phyloP scores from a whole-genome alignment of 1,284 basidiomycete species.

The Marasmius tenuissimus region DNA sequence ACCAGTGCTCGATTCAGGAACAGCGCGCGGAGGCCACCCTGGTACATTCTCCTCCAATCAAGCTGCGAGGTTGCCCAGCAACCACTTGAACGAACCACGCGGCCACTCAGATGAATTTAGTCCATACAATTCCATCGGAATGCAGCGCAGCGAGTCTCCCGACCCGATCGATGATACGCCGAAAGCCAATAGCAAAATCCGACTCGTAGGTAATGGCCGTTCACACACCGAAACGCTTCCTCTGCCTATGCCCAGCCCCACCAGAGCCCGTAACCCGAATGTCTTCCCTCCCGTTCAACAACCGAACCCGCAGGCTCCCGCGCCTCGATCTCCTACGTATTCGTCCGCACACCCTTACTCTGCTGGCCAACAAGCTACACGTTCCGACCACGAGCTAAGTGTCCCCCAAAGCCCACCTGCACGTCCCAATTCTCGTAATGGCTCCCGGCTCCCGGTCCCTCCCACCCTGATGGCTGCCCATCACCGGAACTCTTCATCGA shows the following conservation, averaged over 20 bases:
- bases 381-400: background rate
- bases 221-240: background rate
- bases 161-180: background rate
- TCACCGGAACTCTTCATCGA: background rate
- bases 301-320: background rate
- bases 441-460: background rate
- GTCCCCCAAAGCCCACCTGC: background rate
- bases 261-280: background rate
- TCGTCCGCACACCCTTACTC: background rate
- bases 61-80: background rate
- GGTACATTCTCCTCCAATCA: background rate
- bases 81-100: background rate
- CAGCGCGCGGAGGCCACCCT: background rate
- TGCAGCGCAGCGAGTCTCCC: background rate
- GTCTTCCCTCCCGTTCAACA: background rate
- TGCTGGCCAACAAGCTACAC: background rate
- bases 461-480: background rate
- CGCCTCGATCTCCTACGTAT: background rate
- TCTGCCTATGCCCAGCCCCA: background rate
- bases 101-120: background rate
- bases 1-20: background rate
- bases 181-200: background rate
- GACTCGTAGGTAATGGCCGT: background rate
- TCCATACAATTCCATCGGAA: background rate
- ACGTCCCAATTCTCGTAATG: background rate